Evolutionary conservation across 1,284 basidiomycete species (phyloP), one percentile per base, ranked within the genome.

Genomic region (Flammula alnicola): DNA sequence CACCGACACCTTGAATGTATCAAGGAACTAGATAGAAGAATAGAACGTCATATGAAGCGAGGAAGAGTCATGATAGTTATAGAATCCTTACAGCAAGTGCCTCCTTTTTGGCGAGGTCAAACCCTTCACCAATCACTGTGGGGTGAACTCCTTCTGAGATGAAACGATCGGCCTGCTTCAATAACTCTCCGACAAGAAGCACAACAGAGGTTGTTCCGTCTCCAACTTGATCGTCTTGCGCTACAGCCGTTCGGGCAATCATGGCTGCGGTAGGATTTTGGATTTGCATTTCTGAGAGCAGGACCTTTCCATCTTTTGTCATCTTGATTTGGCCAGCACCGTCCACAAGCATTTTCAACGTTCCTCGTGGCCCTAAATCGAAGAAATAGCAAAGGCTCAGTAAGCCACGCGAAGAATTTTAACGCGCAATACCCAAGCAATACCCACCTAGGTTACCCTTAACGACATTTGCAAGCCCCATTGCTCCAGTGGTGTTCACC

Each of bases 281-380:
- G 64, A 99, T 99, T 78, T 99, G 97, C 97, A 99, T 99, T 76
- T 99, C 97, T 33, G 95, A 98, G 48, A 99, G 81, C 47, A 99
- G 77, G 36, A 98, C 96, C 76, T 99, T 99, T 62, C 97, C 97
- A 67, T 99, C 97, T 78, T 99, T 99, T 61, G 97, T 99, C 93
- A 99, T 97, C 81, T 98, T 99, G 72, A 99, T 95, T 77, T 97
- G 94, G 11, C 97, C 97, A n/a, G 95, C 81, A 52, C 97, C 97
- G 72, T 99, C 97, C 39, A 99, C 97, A 38, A 99, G 86, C 95
- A 99, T 98, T 79, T 99, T 99, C 61, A 98, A 84, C 3, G 96
- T 98, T 54, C 95, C 95, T 71, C 94, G 78, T 14, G 95, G 95
- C 38, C 95, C 94, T 96, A 55, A 44, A 41, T 36, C 7, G 2